Base-by-base conservation (phyloP, 2,329 filamentous ascomycete species). In the Calcarisporium arbuscula region DNA sequence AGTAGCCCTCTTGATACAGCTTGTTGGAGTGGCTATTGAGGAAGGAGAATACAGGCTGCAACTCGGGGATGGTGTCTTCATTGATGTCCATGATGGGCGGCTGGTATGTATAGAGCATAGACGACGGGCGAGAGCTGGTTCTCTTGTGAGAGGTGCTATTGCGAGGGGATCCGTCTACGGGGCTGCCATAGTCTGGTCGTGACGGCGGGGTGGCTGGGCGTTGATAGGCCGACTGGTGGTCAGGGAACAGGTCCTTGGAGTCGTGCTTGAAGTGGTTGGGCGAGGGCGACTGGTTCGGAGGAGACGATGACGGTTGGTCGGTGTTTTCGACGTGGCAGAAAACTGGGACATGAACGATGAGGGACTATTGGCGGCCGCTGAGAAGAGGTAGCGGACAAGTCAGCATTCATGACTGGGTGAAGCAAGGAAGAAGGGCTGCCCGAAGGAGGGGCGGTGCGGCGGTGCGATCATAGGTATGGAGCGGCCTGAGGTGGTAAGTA, bases 1-100 rank as follows among this genome's bases (percentile, higher is more conserved):
- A 96, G 55, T 96, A 98, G 23, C 92, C 92, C 64, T 98, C 92
- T 49, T 95, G 89, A 58, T 96, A 98, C 36, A 96, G 68, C 64
- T 96, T 96, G 61, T 95, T 95, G 38, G 80, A 82, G 59, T 98
- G 92, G 61, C 83, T 92, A 64, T 95, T 96, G 46, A 98, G 74
- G 54, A 87, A 92, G 41, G 78, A 85, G 61, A 96, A 96, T 51
- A 96, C 89, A 44, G 89, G 90, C 64, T 88, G 84, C 43, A 98
- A 72, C 69, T 98, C 92, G 23, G 92, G 88, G 43, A 92, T 79
- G 19, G 86, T 94, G 55, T 95, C 87, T 47, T 82, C 74, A 53
- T 77, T 78, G 44, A 92, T 72, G 52, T 94, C 85, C 81, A 94
- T 88, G 58, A 88, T 64, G 53, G 83, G 84, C 53, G 88, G 86